Base-by-base conservation (phyloP, 768 basidiomycete species). In the Rhizopogon vinicolor region DNA sequence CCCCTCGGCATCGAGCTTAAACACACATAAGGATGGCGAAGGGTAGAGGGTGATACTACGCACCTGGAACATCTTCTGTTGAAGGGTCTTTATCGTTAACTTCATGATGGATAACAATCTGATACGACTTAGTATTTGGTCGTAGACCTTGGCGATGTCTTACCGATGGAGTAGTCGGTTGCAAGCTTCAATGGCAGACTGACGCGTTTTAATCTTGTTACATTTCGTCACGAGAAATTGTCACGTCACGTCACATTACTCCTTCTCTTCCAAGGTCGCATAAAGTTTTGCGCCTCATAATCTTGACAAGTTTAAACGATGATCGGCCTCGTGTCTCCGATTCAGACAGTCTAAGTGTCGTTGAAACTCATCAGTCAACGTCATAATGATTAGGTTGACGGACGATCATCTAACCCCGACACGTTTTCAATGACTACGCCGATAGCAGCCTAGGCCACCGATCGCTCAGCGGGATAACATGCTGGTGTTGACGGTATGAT, bases 61-160 rank as follows among this genome's bases (percentile, higher is more conserved):
- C 67, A 91, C 87, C 67, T 85, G 81, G 74, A 93, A 95, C 60
- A 90, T 81, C 78, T 94, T 95, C 69, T 96, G 92, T 73, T 93
- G 89, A 13, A 95, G 83, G 1, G 95, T 98, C 76, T 98, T 98
- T 66, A 98, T 77, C 28, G 93, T 96, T 72, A 98, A 82, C 82
- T 93, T 92, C 87, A 93, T 91, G 69, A 69, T 80, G 73, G 64
- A 51, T 52, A 37, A 29, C 45, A 35, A 44, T 55, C 39, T 52
- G 52, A 56, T 52, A 50, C 33, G 31, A 46, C 29, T 56, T n/a
- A 48, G 13, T 5, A 40, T 22, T 25, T 31, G 7, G 14, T 33
- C 19, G 18, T 33, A 6, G 39, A 29, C 65, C 49, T 57, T 54
- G 58, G 42, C 10, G 62, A 51, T 37, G 44, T 62, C 64, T 57